Conservation (phyloP, 768 basidiomycete genomes). For the Naematelia encephala region DNA sequence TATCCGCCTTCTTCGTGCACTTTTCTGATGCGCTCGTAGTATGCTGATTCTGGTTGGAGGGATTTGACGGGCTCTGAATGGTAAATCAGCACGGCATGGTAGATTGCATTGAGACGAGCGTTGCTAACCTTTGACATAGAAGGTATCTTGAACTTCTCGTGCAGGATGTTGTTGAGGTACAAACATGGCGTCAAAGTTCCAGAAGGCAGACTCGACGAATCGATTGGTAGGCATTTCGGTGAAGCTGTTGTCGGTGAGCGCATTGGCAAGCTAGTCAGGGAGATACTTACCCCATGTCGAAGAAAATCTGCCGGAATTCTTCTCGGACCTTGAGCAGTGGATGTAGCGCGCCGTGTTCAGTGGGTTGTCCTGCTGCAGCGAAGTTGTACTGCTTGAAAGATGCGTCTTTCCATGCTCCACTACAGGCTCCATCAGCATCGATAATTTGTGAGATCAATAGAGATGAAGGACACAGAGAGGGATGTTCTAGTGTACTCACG, state of each 20-base stretch:
- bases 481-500: slow-evolving; percentile 58
- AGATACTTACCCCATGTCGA: slow-evolving; percentile 88
- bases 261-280: background rate
- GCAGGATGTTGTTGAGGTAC: slow-evolving; percentile 99
- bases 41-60: slow-evolving; percentile 70
- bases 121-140: slow-evolving; percentile 81
- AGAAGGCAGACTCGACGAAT: slow-evolving; percentile 97
- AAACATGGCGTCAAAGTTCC: slow-evolving; percentile 98
- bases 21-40: slow-evolving; percentile 77
- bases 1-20: slow-evolving; percentile 79
- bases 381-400: slow-evolving; percentile 99
- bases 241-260: slow-evolving; percentile 60
- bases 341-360: slow-evolving; percentile 87
- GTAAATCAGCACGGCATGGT: background rate
- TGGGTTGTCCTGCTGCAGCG: slow-evolving; percentile 86
- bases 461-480: background rate
- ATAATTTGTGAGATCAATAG: background rate
- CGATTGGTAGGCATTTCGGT: slow-evolving; percentile 96
- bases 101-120: background rate
- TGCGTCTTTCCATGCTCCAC: slow-evolving; percentile 90
- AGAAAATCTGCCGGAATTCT: slow-evolving; percentile 94
- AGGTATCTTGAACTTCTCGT: slow-evolving; percentile 94
- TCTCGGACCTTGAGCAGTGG: slow-evolving; percentile 96
- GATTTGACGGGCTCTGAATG: slow-evolving; percentile 74
- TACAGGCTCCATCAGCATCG: slow-evolving; percentile 45